Conservation (phyloP, 805 yeast genomes). For the Yamadazyma endophytica region DNA sequence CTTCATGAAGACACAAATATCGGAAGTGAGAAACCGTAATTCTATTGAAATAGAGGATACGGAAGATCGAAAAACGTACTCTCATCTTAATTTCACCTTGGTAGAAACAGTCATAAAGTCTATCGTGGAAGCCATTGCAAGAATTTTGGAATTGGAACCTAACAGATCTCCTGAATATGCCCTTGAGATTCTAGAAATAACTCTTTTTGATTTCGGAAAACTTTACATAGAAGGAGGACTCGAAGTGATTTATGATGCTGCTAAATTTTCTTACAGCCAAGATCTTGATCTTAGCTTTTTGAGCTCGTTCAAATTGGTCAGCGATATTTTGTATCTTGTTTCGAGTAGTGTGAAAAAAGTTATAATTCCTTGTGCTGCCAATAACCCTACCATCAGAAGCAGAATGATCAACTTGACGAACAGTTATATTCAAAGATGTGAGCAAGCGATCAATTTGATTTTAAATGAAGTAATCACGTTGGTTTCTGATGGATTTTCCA, state of each 20-base stretch:
- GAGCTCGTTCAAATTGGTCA: conserved; percentile 45
- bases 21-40: conserved; percentile 24
- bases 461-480: conserved; percentile 55
- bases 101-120: conserved; percentile 66
- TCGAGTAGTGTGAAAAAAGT: conserved; percentile 73
- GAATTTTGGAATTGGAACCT: conserved; percentile 72
- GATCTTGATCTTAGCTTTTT: conserved; percentile 45
- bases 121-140: conserved; percentile 71
- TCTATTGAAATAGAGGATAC: conserved; percentile 12
- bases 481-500: conserved; percentile 46
- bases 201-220: conserved; percentile 67
- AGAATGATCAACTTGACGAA: conserved; percentile 62
- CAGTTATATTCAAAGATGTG: conserved; percentile 54
- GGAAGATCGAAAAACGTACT: conserved; percentile 15
- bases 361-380: conserved; percentile 68
- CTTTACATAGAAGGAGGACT: conserved; percentile 71
- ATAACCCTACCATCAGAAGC: conserved; percentile 52
- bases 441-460: conserved; percentile 61
- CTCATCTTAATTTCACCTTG: conserved; percentile 34
- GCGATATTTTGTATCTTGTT: conserved; percentile 59
- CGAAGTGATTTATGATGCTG: conserved; percentile 57
- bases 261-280: conserved; percentile 18
- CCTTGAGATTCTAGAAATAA: conserved; percentile 60
- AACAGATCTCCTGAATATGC: conserved; percentile 57
- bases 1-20: conserved; percentile 48